Percentiles rank a stretch among this genome's conserved stretches.
Conservation (phyloP, 352 stramenopile species). For the Globisporangium splendens region DNA sequence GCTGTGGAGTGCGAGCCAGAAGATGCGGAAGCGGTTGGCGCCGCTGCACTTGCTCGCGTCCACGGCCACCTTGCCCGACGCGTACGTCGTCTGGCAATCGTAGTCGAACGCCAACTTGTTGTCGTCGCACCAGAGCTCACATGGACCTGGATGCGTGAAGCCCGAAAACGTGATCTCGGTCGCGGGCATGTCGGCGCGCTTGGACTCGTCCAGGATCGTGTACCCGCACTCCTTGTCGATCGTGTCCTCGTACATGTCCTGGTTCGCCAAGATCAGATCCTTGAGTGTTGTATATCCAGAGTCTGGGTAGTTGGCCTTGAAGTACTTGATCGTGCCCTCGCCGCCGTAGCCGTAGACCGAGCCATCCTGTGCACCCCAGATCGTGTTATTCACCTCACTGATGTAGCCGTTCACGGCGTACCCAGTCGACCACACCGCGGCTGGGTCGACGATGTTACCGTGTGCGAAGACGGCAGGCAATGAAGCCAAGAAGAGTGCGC, state of each 20-base stretch:
- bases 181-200: conserved; percentile 25
- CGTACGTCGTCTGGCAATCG: conserved; percentile 46
- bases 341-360: conserved; percentile 23
- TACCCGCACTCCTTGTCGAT: conserved; percentile 19
- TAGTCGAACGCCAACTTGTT: conserved; percentile 43
- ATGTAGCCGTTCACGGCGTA: conserved; percentile 28
- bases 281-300: conserved; percentile 24
- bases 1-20: conserved; percentile 57
- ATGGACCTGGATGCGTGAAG: conserved; percentile 55
- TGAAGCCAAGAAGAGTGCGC: conserved; percentile 7
- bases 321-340: conserved; percentile 25
- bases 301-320: conserved; percentile 21
- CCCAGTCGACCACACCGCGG: conserved; percentile 22
- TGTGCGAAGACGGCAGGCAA: conserved; percentile 18
- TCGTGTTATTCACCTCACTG: conserved; percentile 16
- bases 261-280: conserved; percentile 27
- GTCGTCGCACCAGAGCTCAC: conserved; percentile 60
- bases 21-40: conserved; percentile 29
- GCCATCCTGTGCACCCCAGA: conserved; percentile 20
- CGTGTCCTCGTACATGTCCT: conserved; percentile 18
- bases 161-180: conserved; percentile 37
- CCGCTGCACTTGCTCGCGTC: conserved; percentile 30
- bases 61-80: conserved; percentile 30
- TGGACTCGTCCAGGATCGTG: conserved; percentile 28
- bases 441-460: conserved; percentile 45